Conservation (phyloP, 2,329 filamentous ascomycete species). For the Xylaria sp. region DNA sequence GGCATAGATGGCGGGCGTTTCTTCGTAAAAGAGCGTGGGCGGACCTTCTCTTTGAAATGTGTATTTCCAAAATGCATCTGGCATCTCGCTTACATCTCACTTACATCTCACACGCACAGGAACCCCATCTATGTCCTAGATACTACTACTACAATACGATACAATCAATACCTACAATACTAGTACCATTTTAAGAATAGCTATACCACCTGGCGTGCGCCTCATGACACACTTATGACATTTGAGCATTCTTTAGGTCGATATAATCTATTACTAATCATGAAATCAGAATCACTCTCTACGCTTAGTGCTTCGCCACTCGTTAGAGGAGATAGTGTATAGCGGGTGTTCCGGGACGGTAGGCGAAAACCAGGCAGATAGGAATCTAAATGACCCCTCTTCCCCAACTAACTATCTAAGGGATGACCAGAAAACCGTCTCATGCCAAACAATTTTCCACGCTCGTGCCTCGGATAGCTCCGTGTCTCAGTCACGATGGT, state of each 20-base stretch:
- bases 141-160: slow-evolving; percentile 13
- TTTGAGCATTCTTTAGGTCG: background rate
- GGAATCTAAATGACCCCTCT: slow-evolving; percentile 9
- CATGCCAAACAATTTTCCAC: background rate
- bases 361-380: background rate
- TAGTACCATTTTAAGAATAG: slow-evolving; percentile 19
- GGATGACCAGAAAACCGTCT: slow-evolving; percentile 8
- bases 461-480: slow-evolving; percentile 24
- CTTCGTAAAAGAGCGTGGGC: slow-evolving; percentile 30
- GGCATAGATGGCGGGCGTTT: slow-evolving; percentile 38
- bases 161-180: too few relatives aligned
- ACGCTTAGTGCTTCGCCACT: background rate
- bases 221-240: background rate
- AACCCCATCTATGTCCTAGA: slow-evolving; percentile 24
- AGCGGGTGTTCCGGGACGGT: background rate
- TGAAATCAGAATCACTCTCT: background rate
- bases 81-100: slow-evolving; percentile 26
- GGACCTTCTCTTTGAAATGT: slow-evolving; percentile 22
- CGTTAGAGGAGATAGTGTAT: background rate
- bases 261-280: background rate
- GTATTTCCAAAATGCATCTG: slow-evolving; percentile 36
- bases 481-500: slow-evolving; percentile 23
- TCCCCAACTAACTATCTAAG: background rate
- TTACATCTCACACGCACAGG: slow-evolving; percentile 13
- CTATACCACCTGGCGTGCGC: background rate